phyloP scores from a whole-genome alignment of 805 yeast species.

The Starmerella ratchasimensis region DNA sequence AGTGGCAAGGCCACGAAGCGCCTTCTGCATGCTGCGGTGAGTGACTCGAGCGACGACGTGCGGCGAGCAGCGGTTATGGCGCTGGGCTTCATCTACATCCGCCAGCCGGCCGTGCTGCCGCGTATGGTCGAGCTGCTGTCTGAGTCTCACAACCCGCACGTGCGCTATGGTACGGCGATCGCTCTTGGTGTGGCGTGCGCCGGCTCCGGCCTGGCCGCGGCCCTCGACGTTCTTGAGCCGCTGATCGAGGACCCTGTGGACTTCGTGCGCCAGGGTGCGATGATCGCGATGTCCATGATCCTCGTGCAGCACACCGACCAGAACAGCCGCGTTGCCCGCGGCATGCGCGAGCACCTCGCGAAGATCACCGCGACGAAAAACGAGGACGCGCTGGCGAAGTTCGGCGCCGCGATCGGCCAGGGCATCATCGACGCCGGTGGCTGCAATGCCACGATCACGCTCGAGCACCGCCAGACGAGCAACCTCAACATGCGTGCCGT shows the following conservation, averaged over 20 bases:
- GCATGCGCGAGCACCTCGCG: slow-evolving; percentile 59
- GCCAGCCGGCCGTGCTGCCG: slow-evolving; percentile 88
- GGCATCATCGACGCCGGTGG: slow-evolving; percentile 99
- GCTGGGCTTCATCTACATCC: slow-evolving; percentile 77
- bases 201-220: slow-evolving; percentile 77
- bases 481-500: slow-evolving; percentile 82
- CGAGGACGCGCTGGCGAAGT: slow-evolving; percentile 93
- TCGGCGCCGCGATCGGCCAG: slow-evolving; percentile 93
- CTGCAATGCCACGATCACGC: slow-evolving; percentile 83
- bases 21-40: slow-evolving; percentile 82
- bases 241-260: slow-evolving; percentile 88
- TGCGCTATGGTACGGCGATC: slow-evolving; percentile 94
- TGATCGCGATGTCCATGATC: slow-evolving; percentile 83
- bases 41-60: slow-evolving; percentile 91
- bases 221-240: slow-evolving; percentile 85
- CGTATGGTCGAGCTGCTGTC: slow-evolving; percentile 84
- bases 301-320: slow-evolving; percentile 75
- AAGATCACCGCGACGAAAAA: slow-evolving; percentile 72
- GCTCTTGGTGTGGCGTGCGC: slow-evolving; percentile 97
- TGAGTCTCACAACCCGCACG: slow-evolving; percentile 94
- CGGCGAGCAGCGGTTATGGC: slow-evolving; percentile 91
- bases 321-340: slow-evolving; percentile 63
- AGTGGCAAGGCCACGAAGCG: slow-evolving; percentile 75
- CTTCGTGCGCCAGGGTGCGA: slow-evolving; percentile 95
- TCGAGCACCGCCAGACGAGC: slow-evolving; percentile 79